Conservation (phyloP, 78 protist genomes). For the Dictyostelium citrinum region DNA sequence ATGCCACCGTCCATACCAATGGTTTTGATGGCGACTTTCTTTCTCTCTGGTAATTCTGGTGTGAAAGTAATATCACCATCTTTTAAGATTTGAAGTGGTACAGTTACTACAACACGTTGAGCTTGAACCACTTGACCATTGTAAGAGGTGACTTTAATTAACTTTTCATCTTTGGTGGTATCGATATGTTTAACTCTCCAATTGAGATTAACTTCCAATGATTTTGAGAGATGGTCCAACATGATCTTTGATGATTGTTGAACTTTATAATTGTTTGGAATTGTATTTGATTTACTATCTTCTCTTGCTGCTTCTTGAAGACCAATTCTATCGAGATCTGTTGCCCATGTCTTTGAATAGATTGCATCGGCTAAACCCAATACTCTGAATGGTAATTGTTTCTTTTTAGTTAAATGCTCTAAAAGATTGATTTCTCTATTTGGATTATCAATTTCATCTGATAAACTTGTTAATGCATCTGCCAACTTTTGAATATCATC, state of each 20-base stretch:
- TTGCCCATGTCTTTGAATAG: slow-evolving; percentile 74
- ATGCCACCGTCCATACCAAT: slow-evolving; percentile 73
- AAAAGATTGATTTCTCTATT: neutral
- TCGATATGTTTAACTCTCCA: slow-evolving; percentile 17
- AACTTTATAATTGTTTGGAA: slow-evolving; percentile 37
- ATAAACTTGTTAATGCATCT: neutral
- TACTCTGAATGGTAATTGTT: slow-evolving; percentile 27
- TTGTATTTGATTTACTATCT: slow-evolving; percentile 21
- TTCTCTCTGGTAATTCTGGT: slow-evolving; percentile 43
- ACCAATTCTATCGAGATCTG: slow-evolving; percentile 59
- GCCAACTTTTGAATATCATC: slow-evolving; percentile 14
- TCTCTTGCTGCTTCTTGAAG: slow-evolving; percentile 34
- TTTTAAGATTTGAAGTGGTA: slow-evolving; percentile 42
- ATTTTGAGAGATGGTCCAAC: slow-evolving; percentile 35
- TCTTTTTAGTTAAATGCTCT: slow-evolving; percentile 8
- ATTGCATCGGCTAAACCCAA: slow-evolving; percentile 69
- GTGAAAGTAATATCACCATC: slow-evolving; percentile 37
- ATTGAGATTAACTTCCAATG: neutral
- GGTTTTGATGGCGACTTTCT: slow-evolving; percentile 9
- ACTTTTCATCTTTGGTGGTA: neutral
- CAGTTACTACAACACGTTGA: slow-evolving; percentile 21
- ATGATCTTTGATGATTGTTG: slow-evolving; percentile 21
- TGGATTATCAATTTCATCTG: neutral
- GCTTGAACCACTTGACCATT: neutral
- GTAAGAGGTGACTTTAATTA: neutral